Evolutionary conservation across 2,329 filamentous ascomycete species (phyloP).

Genomic region (Apiospora aurea): DNA sequence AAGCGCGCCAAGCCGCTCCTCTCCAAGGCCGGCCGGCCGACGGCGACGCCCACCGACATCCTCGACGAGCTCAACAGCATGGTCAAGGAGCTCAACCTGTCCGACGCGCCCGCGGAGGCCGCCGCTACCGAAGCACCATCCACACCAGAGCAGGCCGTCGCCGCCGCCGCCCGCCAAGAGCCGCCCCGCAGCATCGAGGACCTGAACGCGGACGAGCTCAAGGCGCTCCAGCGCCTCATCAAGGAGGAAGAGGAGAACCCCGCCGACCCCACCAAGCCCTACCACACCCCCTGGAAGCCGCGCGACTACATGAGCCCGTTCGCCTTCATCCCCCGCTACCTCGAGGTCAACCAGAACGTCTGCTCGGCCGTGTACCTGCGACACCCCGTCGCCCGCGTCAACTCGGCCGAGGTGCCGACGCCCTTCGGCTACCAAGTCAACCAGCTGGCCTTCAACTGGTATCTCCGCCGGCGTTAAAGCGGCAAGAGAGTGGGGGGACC

Average conservation of each 20-base stretch:
- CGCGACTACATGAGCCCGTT: slow-evolving; percentile 89
- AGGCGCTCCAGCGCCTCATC: slow-evolving; percentile 63
- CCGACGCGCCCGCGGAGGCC: slow-evolving; percentile 28
- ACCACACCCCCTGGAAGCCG: slow-evolving; percentile 89
- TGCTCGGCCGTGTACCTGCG: slow-evolving; percentile 94
- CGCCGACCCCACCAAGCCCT: slow-evolving; percentile 78
- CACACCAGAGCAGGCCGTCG: slow-evolving; percentile 23
- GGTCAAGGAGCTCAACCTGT: slow-evolving; percentile 53
- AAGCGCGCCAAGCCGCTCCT: slow-evolving; percentile 70
- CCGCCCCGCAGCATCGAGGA: slow-evolving; percentile 43
- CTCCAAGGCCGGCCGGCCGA: slow-evolving; percentile 52
- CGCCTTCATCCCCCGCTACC: slow-evolving; percentile 91
- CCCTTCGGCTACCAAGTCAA: slow-evolving; percentile 76
- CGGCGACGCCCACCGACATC: slow-evolving; percentile 49
- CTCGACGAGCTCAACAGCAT: slow-evolving; percentile 62
- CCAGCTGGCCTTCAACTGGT: slow-evolving; percentile 93
- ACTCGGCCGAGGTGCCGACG: slow-evolving; percentile 82
- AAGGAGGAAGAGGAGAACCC: slow-evolving; percentile 76
- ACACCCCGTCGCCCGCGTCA: slow-evolving; percentile 88
- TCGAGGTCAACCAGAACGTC: slow-evolving; percentile 97
- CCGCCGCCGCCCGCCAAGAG: neutral
- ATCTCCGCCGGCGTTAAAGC: slow-evolving; percentile 76
- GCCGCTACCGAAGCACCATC: slow-evolving; percentile 7
- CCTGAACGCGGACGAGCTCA: slow-evolving; percentile 60
- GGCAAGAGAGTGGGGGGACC: neutral